Conservation (phyloP, 306 rosid genomes). For the Lithocarpus polystachyus region DNA sequence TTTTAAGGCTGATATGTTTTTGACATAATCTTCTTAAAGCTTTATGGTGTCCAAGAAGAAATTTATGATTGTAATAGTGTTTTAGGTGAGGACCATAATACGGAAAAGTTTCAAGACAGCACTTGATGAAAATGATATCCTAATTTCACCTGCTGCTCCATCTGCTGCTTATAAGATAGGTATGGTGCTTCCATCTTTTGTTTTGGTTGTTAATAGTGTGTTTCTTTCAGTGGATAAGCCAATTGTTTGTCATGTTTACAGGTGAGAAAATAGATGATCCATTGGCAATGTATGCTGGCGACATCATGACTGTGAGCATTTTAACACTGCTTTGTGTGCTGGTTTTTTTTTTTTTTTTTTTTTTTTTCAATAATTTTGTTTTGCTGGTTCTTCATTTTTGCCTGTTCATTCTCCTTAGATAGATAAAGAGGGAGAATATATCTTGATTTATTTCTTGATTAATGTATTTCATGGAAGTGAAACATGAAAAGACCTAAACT, state of each 20-base stretch:
- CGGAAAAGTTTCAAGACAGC: slow-evolving; percentile 85
- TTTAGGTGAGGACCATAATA: slow-evolving; percentile 91
- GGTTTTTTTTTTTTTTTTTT: background rate
- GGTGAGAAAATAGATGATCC: slow-evolving; percentile 97
- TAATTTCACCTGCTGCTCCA: slow-evolving; percentile 96
- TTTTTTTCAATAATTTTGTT: background rate
- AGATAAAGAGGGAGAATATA: background rate
- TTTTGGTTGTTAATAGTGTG: background rate
- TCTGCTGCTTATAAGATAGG: slow-evolving; percentile 94
- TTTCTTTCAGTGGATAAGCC: slow-evolving; percentile 8
- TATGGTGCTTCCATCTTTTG: slow-evolving; percentile 27
- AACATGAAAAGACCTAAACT: background rate
- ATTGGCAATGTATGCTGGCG: slow-evolving; percentile 94
- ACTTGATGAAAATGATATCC: slow-evolving; percentile 72
- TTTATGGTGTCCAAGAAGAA: slow-evolving; percentile 22
- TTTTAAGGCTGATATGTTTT: background rate
- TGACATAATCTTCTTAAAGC: slow-evolving; percentile 1
- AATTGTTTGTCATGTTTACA: slow-evolving; percentile 31
- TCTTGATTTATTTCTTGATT: background rate
- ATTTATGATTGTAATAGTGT: slow-evolving; percentile 24
- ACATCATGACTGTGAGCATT: slow-evolving; percentile 93
- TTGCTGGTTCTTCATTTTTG: background rate
- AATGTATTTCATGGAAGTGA: background rate
- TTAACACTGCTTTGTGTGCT: slow-evolving; percentile 4
- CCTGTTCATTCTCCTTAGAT: background rate